Percentiles rank a stretch among this genome's conserved stretches.
Evolutionary conservation across 106 monocot species (phyloP).

Genomic region (Triglochin maritima): DNA sequence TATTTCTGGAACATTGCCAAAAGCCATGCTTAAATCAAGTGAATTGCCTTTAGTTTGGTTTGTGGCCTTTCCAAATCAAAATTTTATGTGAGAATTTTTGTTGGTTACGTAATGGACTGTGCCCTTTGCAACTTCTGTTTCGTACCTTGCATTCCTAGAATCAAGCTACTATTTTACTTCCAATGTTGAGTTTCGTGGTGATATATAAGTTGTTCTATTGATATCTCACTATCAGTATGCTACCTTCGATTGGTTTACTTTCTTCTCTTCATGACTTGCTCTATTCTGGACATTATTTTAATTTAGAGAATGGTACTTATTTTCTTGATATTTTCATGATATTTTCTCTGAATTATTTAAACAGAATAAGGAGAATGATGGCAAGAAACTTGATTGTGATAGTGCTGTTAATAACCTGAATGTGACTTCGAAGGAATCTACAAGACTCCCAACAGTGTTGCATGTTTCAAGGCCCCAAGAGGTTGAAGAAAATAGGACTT

Average conservation of each 20-base stretch:
- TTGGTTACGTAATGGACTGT: too few relatives aligned
- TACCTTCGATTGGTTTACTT: not conserved
- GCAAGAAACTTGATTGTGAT: conserved; percentile 6
- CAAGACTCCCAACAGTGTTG: conserved; percentile 39
- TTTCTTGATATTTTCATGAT: too few relatives aligned
- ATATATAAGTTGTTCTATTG: too few relatives aligned
- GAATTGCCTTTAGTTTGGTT: not conserved
- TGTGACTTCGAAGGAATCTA: conserved; percentile 4
- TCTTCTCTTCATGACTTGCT: not conserved
- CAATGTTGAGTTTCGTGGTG: too few relatives aligned
- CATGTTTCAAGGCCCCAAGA: conserved; percentile 64
- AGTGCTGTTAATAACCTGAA: not conserved
- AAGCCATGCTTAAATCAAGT: not conserved
- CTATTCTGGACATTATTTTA: too few relatives aligned
- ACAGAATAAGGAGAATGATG: conserved; percentile 12
- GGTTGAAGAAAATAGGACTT: conserved; percentile 59
- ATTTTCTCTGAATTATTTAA: too few relatives aligned
- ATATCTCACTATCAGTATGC: not conserved
- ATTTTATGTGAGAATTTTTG: not conserved
- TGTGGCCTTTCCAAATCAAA: not conserved
- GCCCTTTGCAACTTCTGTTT: not conserved
- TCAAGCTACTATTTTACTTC: not conserved
- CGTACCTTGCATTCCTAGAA: not conserved
- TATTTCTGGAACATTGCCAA: not conserved
- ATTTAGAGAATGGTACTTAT: too few relatives aligned